A percentile compares a stretch with the other conserved stretches of the same genome.
These are phyloP conservation scores for Citrus cavaleriei DNA, from an alignment of 345 rosid genomes.

Conservation along the genomic window DNA sequence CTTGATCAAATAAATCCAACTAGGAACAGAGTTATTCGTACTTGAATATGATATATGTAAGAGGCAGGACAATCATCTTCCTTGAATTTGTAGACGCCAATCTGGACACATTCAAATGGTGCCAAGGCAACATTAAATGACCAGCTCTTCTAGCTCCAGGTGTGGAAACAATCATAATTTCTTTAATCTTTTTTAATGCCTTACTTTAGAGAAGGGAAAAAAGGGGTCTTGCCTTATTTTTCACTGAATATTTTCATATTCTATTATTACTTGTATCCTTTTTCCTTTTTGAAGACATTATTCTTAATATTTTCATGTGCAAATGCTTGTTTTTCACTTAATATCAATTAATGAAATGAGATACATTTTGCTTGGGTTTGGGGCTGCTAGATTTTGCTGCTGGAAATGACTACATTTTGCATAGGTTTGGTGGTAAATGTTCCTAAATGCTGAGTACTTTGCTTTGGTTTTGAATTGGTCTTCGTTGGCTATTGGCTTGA, in stretches of 20 bases:
- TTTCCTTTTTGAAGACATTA: no score
- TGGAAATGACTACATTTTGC: no score
- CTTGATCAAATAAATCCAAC: background rate
- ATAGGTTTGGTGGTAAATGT: no score
- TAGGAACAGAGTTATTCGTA: background rate
- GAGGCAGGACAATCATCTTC: constrained; percentile 43
- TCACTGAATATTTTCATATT: background rate
- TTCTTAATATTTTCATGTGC: background rate
- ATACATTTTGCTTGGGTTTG: no score
- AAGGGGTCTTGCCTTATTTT: background rate
- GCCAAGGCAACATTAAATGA: constrained; percentile 61
- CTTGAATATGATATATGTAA: constrained; percentile 16
- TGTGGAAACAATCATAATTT: constrained; percentile 15
- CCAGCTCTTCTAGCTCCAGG: constrained; percentile 60
- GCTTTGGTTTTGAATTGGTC: no score
- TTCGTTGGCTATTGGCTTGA: no score
- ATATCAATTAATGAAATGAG: no score
- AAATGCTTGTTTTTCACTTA: no score
- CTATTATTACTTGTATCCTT: no score
- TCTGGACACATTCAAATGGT: constrained; percentile 52
- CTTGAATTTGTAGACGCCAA: constrained; percentile 68
- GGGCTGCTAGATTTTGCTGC: no score
- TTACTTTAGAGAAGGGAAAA: background rate
- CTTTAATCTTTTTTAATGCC: background rate
- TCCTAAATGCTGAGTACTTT: no score